Conservation (phyloP, 2,329 filamentous ascomycete species). For the Hymenoscyphus fructigenus region DNA sequence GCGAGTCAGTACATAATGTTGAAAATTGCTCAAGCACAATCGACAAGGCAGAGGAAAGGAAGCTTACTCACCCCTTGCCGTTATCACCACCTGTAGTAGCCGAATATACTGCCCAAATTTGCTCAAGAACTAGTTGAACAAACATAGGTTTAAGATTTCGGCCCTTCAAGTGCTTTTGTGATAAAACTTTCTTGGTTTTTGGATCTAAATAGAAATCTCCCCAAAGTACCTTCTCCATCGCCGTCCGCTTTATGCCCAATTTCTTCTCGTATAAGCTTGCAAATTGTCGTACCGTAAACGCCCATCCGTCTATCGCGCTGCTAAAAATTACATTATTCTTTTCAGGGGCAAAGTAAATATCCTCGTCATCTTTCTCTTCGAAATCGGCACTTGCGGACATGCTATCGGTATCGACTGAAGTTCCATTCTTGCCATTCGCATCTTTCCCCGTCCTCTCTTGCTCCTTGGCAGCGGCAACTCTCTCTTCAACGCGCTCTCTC, state of each 20-base stretch:
- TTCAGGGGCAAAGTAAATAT: constrained; percentile 96
- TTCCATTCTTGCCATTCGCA: constrained; percentile 30
- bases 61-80: constrained; percentile 69
- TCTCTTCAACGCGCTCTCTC: constrained; percentile 89
- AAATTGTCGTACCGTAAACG: constrained; percentile 94
- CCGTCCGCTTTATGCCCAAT: constrained; percentile 83
- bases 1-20: constrained; percentile 32
- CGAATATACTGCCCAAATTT: constrained; percentile 93
- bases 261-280: constrained; percentile 94
- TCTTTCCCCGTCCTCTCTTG: constrained; percentile 42
- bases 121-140: constrained; percentile 92
- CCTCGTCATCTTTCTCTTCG: constrained; percentile 91
- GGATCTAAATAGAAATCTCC: constrained; percentile 95
- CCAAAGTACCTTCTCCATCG: constrained; percentile 94
- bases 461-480: constrained; percentile 69
- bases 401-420: constrained; percentile 47
- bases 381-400: constrained; percentile 64
- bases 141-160: constrained; percentile 93
- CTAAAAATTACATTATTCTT: constrained; percentile 99
- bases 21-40: constrained; percentile 7
- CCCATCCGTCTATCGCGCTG: constrained; percentile 98
- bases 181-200: constrained; percentile 91
- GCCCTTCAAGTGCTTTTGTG: constrained; percentile 89
- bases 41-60: constrained; percentile 32
- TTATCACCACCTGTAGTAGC: constrained; percentile 81